Evolutionary conservation across 2,329 filamentous ascomycete genomes (phyloP), one percentile per base, ranked within the genome.

Genomic region (Fusarium tanahbumbuense): DNA sequence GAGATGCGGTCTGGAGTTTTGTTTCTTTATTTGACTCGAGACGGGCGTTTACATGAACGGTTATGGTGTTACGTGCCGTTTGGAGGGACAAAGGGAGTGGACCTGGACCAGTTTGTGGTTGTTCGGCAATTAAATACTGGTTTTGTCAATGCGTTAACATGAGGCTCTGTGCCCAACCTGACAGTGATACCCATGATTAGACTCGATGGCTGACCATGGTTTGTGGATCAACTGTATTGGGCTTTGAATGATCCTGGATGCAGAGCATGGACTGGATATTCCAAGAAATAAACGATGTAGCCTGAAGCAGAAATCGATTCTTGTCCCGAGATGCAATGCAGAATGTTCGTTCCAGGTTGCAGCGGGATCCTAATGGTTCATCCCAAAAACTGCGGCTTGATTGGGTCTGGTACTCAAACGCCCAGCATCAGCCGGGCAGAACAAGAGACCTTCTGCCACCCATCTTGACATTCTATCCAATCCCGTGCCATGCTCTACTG

Each of bases 371-470:
- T 7, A 30, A 30, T 55, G 57, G 67, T 50, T 60, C 42, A 49
- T 61, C 47, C 53, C 34, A 37, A 23, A 25, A 22, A 3, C 18
- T 22, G 28, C 58, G 50, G 12, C 50, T 58, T 71, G 67, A 71
- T 70, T 70, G 67, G 49, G 58, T 13, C 34, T 61, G 13, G 27
- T 22, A 32, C 45, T 64, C 16, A 46, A 53, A 60, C 25, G 67
- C 58, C 67, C 67, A 70, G 63, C 58, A 70, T 70, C 67, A 70
- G 67, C 67, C 63, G 67, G 67, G 67, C 67, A 70, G 67, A 71
- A 71, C 55, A 71, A 70, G 42, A 70, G 63, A 68, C 67, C 63
- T 64, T 46, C 67, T 70, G 47, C 67, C 67, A 68, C 42, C 67
- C 67, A 68, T 70, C 63, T 57, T 34, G 25, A 49, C n/a, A n/a